phyloP scores from a whole-genome alignment of 2,329 filamentous ascomycete genomes.

The Drechslerella coelobrocha region DNA sequence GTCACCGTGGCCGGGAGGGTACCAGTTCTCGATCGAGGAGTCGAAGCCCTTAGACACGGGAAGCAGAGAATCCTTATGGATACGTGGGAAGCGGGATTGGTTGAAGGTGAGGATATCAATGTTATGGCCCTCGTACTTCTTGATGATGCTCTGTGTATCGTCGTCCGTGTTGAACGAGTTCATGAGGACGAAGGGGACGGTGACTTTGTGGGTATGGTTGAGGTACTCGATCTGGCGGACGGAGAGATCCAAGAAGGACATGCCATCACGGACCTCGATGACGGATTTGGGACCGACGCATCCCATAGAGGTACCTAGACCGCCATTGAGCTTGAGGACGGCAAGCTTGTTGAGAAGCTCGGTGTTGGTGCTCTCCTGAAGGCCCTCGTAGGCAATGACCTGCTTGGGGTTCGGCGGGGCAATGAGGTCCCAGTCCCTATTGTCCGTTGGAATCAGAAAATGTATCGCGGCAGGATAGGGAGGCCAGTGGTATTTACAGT shows the following conservation, averaged over 20 bases:
- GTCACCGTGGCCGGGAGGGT: conserved; percentile 98
- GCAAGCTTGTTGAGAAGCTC: conserved; percentile 96
- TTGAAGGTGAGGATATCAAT: conserved; percentile 99
- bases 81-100: conserved; percentile 96
- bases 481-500: conserved; percentile 65
- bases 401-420: conserved; percentile 89
- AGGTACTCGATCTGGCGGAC: conserved; percentile 99
- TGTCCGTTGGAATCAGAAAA: conserved; percentile 52
- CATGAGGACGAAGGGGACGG: conserved; percentile 98
- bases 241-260: conserved; percentile 99
- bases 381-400: conserved; percentile 91
- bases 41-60: conserved; percentile 89
- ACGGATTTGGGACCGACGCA: conserved; percentile 99
- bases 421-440: conserved; percentile 94
- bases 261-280: conserved; percentile 98
- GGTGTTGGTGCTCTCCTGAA: conserved; percentile 87
- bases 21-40: conserved; percentile 94
- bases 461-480: neutral
- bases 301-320: conserved; percentile 98
- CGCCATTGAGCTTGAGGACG: conserved; percentile 98
- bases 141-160: conserved; percentile 98
- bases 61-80: conserved; percentile 96
- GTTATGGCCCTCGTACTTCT: conserved; percentile 99
- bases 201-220: conserved; percentile 96
- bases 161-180: conserved; percentile 99